These are phyloP conservation scores for Microthlaspi erraticum DNA, from an alignment of 345 rosid genomes.

Conservation along the genomic window DNA sequence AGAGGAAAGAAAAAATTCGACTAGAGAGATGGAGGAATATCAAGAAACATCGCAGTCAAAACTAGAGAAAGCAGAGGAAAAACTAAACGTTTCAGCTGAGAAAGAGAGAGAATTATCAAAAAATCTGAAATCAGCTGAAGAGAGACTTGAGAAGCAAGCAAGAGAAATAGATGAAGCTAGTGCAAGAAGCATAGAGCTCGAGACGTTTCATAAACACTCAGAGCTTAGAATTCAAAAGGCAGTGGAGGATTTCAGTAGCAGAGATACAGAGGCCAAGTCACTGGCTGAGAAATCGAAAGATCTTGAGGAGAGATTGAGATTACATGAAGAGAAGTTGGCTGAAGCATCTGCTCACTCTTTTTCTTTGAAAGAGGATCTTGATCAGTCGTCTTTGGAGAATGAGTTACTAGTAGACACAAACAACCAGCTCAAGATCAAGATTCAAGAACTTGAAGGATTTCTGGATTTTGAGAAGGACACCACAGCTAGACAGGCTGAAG, in stretches of 20 bases:
- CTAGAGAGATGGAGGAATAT: conserved; percentile 50
- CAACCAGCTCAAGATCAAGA: conserved; percentile 67
- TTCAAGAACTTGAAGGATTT: conserved; percentile 72
- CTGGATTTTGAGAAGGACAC: conserved; percentile 48
- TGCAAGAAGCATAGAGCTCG: conserved; percentile 62
- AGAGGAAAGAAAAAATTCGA: conserved; percentile 51
- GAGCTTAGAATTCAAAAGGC: conserved; percentile 63
- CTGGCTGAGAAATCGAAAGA: conserved; percentile 58
- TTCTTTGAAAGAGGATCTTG: conserved; percentile 69
- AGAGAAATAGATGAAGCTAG: conserved; percentile 57
- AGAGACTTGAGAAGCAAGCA: conserved; percentile 61
- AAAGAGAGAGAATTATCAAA: conserved; percentile 62
- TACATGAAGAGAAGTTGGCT: conserved; percentile 61
- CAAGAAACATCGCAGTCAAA: conserved; percentile 60
- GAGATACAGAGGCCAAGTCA: conserved; percentile 68
- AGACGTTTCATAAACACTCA: conserved; percentile 62
- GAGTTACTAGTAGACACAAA: conserved; percentile 68
- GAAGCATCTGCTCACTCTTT: conserved; percentile 57
- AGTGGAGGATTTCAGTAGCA: conserved; percentile 51
- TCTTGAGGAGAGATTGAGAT: conserved; percentile 61
- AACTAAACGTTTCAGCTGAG: conserved; percentile 57
- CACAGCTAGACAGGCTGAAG: conserved; percentile 44
- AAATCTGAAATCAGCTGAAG: conserved; percentile 62
- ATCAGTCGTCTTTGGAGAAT: conserved; percentile 62
- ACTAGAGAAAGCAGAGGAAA: conserved; percentile 61